These are phyloP conservation scores for Desmodesmus armatus DNA, from an alignment of 139 green algal species.

Conservation along the genomic window DNA sequence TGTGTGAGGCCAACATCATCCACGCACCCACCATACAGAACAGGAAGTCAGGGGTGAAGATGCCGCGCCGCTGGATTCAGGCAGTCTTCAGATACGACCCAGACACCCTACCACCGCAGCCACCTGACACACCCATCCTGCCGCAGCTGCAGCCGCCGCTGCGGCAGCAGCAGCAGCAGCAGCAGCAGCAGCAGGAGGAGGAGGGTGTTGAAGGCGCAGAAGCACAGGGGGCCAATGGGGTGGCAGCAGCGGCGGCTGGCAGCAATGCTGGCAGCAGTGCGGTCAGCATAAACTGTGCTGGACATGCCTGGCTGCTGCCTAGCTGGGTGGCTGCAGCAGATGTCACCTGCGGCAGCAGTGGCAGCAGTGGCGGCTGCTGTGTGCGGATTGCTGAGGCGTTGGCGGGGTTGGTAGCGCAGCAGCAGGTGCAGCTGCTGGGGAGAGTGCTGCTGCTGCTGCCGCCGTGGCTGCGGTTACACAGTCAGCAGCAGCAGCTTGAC, in stretches of 20 bases:
- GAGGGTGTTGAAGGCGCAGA: neutral
- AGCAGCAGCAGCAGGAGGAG: conserved; percentile 32
- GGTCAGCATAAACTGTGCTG: neutral
- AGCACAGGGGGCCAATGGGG: neutral
- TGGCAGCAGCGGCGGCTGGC: conserved; percentile 18
- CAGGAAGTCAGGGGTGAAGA: conserved; percentile 60
- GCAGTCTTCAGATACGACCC: conserved; percentile 58
- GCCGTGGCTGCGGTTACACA: neutral
- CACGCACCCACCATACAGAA: conserved; percentile 76
- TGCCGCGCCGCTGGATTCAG: conserved; percentile 87
- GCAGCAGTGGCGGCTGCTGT: neutral
- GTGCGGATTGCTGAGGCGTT: neutral
- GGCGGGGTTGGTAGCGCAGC: neutral
- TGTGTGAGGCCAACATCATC: conserved; percentile 54
- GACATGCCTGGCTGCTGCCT: neutral
- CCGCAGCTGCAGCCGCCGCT: neutral
- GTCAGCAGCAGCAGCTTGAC: neutral
- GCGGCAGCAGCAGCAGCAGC: conserved; percentile 22
- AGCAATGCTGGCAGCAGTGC: too few relatives aligned
- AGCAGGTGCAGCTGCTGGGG: neutral
- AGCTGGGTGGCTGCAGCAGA: too few relatives aligned
- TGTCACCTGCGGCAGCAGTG: too few relatives aligned
- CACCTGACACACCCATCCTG: neutral
- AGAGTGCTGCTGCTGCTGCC: conserved; percentile 4
- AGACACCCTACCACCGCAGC: neutral